Evolutionary conservation across 2,329 filamentous ascomycete species (phyloP).

Genomic region (Fusarium sp.): DNA sequence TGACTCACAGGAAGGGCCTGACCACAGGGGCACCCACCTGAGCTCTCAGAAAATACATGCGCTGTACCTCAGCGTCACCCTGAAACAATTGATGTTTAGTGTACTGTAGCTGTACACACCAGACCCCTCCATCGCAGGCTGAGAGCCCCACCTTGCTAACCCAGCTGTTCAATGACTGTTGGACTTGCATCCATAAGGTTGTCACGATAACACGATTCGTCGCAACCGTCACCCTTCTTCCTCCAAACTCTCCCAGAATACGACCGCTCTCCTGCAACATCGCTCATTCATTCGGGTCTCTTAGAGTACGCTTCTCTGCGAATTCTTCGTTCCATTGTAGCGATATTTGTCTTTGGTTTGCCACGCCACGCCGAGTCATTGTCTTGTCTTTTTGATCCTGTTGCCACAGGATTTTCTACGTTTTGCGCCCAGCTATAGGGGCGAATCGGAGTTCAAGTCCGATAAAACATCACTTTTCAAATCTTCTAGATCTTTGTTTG

Average conservation of each 20-base stretch:
- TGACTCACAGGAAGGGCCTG: constrained; percentile 33
- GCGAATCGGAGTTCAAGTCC: constrained; percentile 22
- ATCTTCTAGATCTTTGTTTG: constrained; percentile 30
- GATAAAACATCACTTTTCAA: constrained; percentile 10
- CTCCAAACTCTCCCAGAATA: constrained; percentile 10
- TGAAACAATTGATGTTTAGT: not conserved
- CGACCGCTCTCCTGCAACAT: constrained; percentile 8
- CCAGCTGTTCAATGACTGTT: constrained; percentile 39
- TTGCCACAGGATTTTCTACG: constrained; percentile 39
- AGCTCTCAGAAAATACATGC: not conserved
- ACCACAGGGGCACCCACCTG: no score
- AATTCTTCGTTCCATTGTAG: constrained; percentile 16
- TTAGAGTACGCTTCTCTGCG: constrained; percentile 9
- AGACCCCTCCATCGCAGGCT: constrained; percentile 39
- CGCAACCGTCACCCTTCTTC: constrained; percentile 29
- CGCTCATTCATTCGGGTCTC: constrained; percentile 18
- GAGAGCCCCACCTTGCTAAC: constrained; percentile 32
- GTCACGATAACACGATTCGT: constrained; percentile 42
- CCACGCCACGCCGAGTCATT: constrained; percentile 30
- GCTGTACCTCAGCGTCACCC: not conserved
- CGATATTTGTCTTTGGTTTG: constrained; percentile 11
- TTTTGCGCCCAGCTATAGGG: constrained; percentile 36
- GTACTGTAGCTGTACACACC: not conserved
- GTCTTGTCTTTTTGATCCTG: constrained; percentile 30
- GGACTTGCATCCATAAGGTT: constrained; percentile 39